Evolutionary conservation across 345 rosid genomes (phyloP), one percentile per base, ranked within the genome.

Genomic region (Mercurialis annua): DNA sequence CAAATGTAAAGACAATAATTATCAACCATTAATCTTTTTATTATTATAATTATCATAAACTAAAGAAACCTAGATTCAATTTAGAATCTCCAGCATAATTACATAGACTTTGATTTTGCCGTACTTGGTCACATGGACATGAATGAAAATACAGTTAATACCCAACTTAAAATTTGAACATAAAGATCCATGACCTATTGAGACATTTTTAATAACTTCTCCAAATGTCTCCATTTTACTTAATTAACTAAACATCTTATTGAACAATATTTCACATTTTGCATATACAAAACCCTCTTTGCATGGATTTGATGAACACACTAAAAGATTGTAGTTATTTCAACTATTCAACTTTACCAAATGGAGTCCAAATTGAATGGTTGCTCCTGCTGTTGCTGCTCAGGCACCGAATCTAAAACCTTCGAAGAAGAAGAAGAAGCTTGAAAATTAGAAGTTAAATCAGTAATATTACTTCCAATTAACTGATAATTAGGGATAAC

Each of bases 351-450:
- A 33, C 68, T 77, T 87, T 82, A 84, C 96, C 95, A 82, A 34
- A 86, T 77, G 80, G 92, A 85, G 89, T 89, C 96, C 87, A 89
- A 75, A 75, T 85, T 81, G 78, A 83, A 86, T 65, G 86, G 81
- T 84, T 89, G 96, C 84, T 89, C 96, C 86, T 73, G 87, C 53
- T 86, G 86, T 64, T 67, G 58, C 21, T 54, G 86, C 30, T 65
- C 81, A 16, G 66, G 65, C 59, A 62, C 51, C 12, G 81, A 40
- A 11, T 77, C 85, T 58, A 79, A 67, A 34, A 70, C 79, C 82
- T 73, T 80, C 8, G 90, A 80, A 65, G 92, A 85, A 50, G 93
- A 85, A 62, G 96, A 76, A 23, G 84, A 72, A 59, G 73, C 85
- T 62, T 85, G 89, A 68, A 86, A 72, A 43, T 66, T 80, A 1